phyloP scores from a whole-genome alignment of 441 rosid species.

The Gossypium lobatum region DNA sequence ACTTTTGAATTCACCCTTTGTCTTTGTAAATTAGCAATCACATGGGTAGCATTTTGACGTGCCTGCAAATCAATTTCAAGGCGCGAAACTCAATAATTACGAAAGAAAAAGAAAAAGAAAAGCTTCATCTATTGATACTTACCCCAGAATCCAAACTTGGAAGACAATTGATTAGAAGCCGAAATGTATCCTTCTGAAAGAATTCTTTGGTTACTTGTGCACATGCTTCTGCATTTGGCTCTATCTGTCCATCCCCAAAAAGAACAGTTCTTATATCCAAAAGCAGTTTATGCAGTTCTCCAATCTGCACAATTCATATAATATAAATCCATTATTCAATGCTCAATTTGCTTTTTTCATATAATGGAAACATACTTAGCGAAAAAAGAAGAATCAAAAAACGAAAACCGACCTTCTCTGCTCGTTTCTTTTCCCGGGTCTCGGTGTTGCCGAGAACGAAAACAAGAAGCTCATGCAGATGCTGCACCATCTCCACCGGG shows the following conservation, averaged over 20 bases:
- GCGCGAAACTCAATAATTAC: not conserved
- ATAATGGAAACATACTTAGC: too few species aligned
- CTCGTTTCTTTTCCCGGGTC: slow-evolving; percentile 43
- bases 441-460: slow-evolving; percentile 23
- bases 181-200: slow-evolving; percentile 8
- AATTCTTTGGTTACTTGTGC: not conserved
- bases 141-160: slow-evolving; percentile 9
- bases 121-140: not conserved
- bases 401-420: slow-evolving; percentile 30
- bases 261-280: slow-evolving; percentile 6
- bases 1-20: slow-evolving; percentile 44
- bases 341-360: not conserved
- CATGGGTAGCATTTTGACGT: slow-evolving; percentile 38
- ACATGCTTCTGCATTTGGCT: slow-evolving; percentile 6
- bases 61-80: not conserved
- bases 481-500: slow-evolving; percentile 53
- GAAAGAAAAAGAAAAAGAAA: not conserved
- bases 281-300: not conserved
- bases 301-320: not conserved
- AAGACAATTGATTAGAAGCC: slow-evolving; percentile 8
- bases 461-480: slow-evolving; percentile 47
- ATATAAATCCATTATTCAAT: not conserved
- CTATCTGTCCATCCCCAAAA: not conserved
- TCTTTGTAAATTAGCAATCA: slow-evolving; percentile 55
- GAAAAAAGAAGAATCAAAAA: not conserved